phyloP scores from a whole-genome alignment of 345 rosid species.

The Cardamine resedifolia region DNA sequence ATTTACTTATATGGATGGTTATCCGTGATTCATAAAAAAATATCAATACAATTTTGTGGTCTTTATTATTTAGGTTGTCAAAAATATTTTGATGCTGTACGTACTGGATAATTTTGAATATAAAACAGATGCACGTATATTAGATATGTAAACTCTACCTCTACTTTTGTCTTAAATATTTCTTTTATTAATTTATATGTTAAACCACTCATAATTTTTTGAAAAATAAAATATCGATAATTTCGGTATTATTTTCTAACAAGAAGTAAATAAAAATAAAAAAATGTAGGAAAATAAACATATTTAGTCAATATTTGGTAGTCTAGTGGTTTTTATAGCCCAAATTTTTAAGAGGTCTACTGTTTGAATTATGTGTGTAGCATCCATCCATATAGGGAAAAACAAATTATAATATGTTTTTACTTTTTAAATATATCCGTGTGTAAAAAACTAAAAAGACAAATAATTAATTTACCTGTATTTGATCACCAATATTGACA shows the following conservation, averaged over 20 bases:
- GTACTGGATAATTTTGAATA: neutral
- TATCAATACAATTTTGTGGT: too few species aligned
- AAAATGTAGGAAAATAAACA: neutral
- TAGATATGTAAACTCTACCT: neutral
- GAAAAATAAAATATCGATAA: too few species aligned
- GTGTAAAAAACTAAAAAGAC: neutral
- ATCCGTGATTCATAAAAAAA: neutral
- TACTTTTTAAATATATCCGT: neutral
- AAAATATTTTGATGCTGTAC: neutral
- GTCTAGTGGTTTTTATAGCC: neutral
- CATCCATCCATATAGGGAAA: neutral
- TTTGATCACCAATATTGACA: conserved; percentile 91
- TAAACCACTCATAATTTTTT: too few species aligned
- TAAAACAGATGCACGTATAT: neutral
- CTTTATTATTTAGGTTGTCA: neutral
- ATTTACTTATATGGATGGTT: neutral
- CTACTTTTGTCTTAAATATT: neutral
- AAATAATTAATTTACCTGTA: conserved; percentile 55
- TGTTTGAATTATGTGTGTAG: neutral
- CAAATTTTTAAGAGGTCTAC: neutral
- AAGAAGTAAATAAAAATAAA: too few species aligned
- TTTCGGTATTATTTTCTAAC: neutral
- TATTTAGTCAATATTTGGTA: neutral
- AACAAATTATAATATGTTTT: neutral
- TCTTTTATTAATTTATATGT: too few species aligned